Evolutionary conservation across 1,139 yeast genomes (phyloP), one percentile per base, ranked within the genome.

Genomic region (Magnusiomyces paraingens): DNA sequence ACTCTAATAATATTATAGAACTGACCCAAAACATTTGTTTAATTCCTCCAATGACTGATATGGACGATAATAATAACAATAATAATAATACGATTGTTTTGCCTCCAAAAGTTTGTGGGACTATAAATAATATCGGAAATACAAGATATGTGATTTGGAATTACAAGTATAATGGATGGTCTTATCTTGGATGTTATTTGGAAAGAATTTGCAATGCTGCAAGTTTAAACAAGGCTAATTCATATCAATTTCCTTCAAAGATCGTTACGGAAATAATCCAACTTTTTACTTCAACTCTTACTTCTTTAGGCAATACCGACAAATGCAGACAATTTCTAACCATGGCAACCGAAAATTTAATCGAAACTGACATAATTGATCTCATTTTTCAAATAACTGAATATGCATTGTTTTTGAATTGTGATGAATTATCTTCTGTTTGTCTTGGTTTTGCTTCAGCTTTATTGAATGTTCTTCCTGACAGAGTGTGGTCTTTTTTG

Each of bases 111-210:
- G 85, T 96, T 0, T 79, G 76, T 56, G 97, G 93, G 2, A 84
- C 84, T 60, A 69, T 87, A 1, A 68, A 88, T 18, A 64, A 67
- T 15, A 54, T 57, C 11, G 57, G 58, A 18, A 58, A 56, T 15
- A 50, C 61, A 0, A 58, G 66, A 1, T 75, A 87, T 44, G 85
- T 86, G 0, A 78, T 89, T 35, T 90, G 93, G 72, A 72, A 84
- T 46, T 81, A 85, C 66, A 76, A 78, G 4, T 89, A 83, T 64
- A 86, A 83, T 65, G 98, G 97, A 0, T 89, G 97, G 96, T 80
- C 94, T 0, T 73, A 86, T 45, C 62, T 91, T 39, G 97, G 97
- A 1, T 77, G 95, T 61, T 72, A 87, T 0, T 68, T 91, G 35
- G 91, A 86, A 60, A 85, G 84, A 2, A 17, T 29, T 14, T 47